Percentiles rank a stretch among this genome's conserved stretches.
Evolutionary conservation across 2,329 filamentous ascomycete species (phyloP).

Genomic region (Grosmannia huntii): DNA sequence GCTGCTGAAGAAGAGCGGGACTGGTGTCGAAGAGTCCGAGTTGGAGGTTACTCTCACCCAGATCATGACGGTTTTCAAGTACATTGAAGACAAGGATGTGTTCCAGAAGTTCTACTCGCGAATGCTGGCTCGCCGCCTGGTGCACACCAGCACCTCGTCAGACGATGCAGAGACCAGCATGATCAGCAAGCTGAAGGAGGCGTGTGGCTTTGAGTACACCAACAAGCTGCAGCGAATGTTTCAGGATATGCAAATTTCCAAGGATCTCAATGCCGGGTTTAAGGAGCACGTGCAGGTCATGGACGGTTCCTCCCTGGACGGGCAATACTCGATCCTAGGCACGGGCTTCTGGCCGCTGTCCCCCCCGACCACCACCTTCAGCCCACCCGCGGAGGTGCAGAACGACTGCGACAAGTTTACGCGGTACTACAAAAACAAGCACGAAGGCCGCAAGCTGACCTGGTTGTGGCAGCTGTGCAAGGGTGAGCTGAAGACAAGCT

Average conservation of each 20-base stretch:
- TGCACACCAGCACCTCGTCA: slow-evolving; percentile 89
- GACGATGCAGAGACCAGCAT: slow-evolving; percentile 98
- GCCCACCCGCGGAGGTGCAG: slow-evolving; percentile 71
- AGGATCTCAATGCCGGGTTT: slow-evolving; percentile 86
- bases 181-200: slow-evolving; percentile 98
- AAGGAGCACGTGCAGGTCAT: slow-evolving; percentile 58
- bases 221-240: slow-evolving; percentile 99
- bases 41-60: slow-evolving; percentile 78
- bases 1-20: slow-evolving; percentile 82
- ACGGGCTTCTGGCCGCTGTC: slow-evolving; percentile 96
- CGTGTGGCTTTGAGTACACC: slow-evolving; percentile 97
- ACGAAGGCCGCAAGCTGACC: slow-evolving; percentile 88
- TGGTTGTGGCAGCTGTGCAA: slow-evolving; percentile 99
- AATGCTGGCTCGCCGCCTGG: slow-evolving; percentile 87
- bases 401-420: slow-evolving; percentile 83
- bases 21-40: slow-evolving; percentile 86
- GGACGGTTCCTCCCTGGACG: slow-evolving; percentile 65
- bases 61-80: slow-evolving; percentile 99
- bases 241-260: slow-evolving; percentile 98
- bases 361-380: slow-evolving; percentile 77
- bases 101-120: slow-evolving; percentile 99
- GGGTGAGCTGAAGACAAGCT: slow-evolving; percentile 88
- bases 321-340: slow-evolving; percentile 83
- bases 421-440: slow-evolving; percentile 90
- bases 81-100: slow-evolving; percentile 99